Evolutionary conservation across 306 rosid species (phyloP).

Genomic region (Boehmeria nivea): DNA sequence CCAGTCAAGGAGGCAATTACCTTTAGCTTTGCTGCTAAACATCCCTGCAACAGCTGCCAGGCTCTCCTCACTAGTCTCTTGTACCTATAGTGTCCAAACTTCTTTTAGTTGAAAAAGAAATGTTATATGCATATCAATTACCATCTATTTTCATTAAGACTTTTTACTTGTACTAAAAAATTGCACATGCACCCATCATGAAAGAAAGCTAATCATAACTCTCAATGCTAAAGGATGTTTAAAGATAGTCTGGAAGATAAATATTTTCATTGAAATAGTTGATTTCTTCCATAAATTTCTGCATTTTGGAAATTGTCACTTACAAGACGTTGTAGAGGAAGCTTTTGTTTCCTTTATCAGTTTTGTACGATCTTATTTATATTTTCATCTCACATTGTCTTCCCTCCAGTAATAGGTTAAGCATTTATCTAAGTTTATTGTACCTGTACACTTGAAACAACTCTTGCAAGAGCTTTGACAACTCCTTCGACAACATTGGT

Average conservation of each 20-base stretch:
- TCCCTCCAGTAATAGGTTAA: too few relatives aligned
- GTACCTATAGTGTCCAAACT: conserved; percentile 42
- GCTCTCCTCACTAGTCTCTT: conserved; percentile 93
- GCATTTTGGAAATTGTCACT: too few relatives aligned
- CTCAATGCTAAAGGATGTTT: neutral
- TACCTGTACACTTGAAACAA: conserved; percentile 85
- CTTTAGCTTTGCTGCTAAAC: conserved; percentile 99
- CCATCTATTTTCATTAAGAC: too few relatives aligned
- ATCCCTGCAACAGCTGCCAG: conserved; percentile 98
- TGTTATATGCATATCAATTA: neutral
- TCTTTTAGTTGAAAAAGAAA: conserved; percentile 13
- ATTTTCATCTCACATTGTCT: too few relatives aligned
- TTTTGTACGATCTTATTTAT: too few relatives aligned
- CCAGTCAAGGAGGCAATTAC: conserved; percentile 36
- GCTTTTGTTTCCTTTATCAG: too few relatives aligned
- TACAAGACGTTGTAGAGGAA: too few relatives aligned
- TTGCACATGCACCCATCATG: too few relatives aligned
- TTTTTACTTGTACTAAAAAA: too few relatives aligned
- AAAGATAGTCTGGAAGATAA: neutral
- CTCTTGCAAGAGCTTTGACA: conserved; percentile 93
- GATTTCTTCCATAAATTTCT: neutral
- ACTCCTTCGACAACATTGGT: conserved; percentile 96
- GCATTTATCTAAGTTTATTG: neutral
- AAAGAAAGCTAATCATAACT: too few relatives aligned
- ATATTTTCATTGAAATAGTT: neutral